These are phyloP conservation scores for Wickerhamiella vanderwaltii DNA, from an alignment of 805 yeast species.

Conservation along the genomic window DNA sequence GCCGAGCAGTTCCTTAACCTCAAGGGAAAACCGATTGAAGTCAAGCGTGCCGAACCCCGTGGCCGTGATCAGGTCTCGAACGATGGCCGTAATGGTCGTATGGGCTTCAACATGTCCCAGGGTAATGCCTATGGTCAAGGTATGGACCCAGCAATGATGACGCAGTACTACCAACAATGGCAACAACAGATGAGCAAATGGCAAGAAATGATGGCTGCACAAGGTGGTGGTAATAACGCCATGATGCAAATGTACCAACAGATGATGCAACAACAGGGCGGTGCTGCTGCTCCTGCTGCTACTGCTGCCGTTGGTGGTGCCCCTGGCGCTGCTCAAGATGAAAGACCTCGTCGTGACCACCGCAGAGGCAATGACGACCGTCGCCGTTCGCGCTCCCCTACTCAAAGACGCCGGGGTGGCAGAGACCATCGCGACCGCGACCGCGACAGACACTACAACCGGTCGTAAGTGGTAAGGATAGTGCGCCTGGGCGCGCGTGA, in stretches of 20 bases:
- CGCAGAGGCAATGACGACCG: conserved; percentile 24
- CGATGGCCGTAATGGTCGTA: conserved; percentile 16
- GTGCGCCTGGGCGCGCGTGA: no score
- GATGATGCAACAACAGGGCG: conserved; percentile 15
- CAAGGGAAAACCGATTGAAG: conserved; percentile 55
- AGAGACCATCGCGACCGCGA: conserved; percentile 21
- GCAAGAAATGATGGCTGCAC: conserved; percentile 28
- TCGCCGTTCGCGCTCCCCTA: conserved; percentile 23
- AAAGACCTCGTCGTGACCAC: conserved; percentile 16
- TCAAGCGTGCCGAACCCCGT: conserved; percentile 35
- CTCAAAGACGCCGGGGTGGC: conserved; percentile 14
- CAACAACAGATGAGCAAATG: conserved; percentile 30
- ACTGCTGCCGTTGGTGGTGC: conserved; percentile 4
- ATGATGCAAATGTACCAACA: conserved; percentile 20
- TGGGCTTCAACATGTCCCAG: conserved; percentile 13
- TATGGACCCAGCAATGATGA: conserved; percentile 33
- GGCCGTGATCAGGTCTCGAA: conserved; percentile 18
- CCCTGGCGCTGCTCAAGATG: conserved; percentile 2
- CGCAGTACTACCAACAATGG: conserved; percentile 33
- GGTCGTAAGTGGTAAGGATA: conserved; percentile 7
- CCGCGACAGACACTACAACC: conserved; percentile 20
- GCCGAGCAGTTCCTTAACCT: conserved; percentile 69
- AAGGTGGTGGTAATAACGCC: conserved; percentile 14
- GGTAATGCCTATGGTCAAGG: conserved; percentile 21
- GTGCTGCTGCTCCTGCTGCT: conserved; percentile 10